phyloP scores from a whole-genome alignment of 345 rosid genomes.

The Populus tremula region DNA sequence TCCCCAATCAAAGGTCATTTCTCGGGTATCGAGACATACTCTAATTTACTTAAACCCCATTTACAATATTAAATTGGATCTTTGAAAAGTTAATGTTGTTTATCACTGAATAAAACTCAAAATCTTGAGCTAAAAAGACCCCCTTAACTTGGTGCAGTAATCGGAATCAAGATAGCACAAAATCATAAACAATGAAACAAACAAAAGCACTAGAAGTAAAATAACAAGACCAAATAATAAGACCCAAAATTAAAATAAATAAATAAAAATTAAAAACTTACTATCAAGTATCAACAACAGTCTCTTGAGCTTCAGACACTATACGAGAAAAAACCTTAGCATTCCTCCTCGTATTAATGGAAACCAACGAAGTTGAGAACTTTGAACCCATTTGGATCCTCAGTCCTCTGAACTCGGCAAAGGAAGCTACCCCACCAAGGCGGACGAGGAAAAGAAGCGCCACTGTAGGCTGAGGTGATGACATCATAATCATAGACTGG shows the following conservation, averaged over 20 bases:
- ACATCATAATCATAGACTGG: constrained; percentile 15
- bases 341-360: constrained; percentile 28
- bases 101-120: background rate
- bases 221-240: background rate
- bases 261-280: constrained; percentile 19
- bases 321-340: constrained; percentile 35
- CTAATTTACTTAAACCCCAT: background rate
- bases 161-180: background rate
- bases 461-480: constrained; percentile 1
- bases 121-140: background rate
- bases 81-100: background rate
- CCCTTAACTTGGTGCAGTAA: background rate
- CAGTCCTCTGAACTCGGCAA: constrained; percentile 46
- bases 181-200: background rate
- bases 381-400: constrained; percentile 37
- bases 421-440: constrained; percentile 20
- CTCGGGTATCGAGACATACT: background rate
- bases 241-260: background rate
- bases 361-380: constrained; percentile 17
- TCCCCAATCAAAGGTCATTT: background rate
- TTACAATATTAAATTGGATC: background rate
- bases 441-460: constrained; percentile 17
- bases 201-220: background rate
- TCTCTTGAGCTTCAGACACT: constrained; percentile 56
- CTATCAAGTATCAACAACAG: constrained; percentile 45